Base-by-base conservation (phyloP, 371 early-diverging fungal genomes). In the Mucor mucedo region DNA sequence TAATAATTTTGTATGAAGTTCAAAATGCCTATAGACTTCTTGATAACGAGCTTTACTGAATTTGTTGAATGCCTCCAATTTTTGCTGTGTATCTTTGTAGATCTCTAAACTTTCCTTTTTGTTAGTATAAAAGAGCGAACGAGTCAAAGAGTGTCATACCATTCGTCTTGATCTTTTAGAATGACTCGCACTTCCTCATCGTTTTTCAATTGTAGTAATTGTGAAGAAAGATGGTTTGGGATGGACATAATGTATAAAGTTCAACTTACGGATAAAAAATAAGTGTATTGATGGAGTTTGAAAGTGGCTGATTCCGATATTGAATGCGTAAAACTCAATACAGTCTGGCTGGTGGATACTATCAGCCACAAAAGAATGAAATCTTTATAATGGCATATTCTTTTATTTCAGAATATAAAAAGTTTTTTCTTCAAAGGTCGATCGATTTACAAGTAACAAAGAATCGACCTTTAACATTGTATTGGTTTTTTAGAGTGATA, bases 1-100 rank as follows among this genome's bases (percentile, higher is more conserved):
- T 9, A 82, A 50, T 44, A 79, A 47, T 16, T 70, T 70, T 4
- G 75, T 72, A 32, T 82, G 83, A 2, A 75, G 33, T 56, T 78
- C 80, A 57, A 82, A 78, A 11, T 73, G 79, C 38, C 69, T 72
- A 38, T 79, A 69, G 3, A 82, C 62, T n/a, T 79, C 56, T 35
- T 76, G 68, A 48, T 77, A 82, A 3, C 83, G 69, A 29, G 73
- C 76, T 47, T 72, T 68, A 64, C 83, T 82, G 55, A 79, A 82
- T 5, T 76, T 75, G 35, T 82, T 82, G 41, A 82, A 78, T 0
- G 83, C 75, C 13, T 67, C 71, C 41, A 82, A 40, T 13, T 65
- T 73, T 33, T 70, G 66, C 27, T 75, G 71, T 14, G 69, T 59
- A 0, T 61, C 60, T 62, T 72, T 64, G 41, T 66, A 76, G 8